A percentile compares a stretch with the other conserved stretches of the same genome.
These are phyloP conservation scores for Phyllostachys edulis DNA, from an alignment of 176 grass and related monocot genomes.

Conservation along the genomic window DNA sequence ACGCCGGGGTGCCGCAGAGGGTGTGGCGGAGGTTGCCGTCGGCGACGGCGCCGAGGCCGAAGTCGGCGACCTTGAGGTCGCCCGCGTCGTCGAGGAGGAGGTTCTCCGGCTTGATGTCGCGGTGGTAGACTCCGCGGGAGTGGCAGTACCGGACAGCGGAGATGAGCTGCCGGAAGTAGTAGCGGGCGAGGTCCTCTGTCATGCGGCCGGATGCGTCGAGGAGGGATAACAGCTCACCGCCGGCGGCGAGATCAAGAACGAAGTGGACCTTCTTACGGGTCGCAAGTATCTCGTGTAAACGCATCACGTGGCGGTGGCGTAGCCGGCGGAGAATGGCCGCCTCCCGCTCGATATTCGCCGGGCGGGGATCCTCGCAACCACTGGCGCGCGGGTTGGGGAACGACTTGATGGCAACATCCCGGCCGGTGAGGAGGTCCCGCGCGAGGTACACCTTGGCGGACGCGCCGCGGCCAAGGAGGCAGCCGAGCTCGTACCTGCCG, in stretches of 20 bases:
- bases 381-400: slow-evolving; percentile 51
- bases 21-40: slow-evolving; percentile 47
- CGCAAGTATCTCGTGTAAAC: slow-evolving; percentile 66
- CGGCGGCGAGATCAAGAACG: slow-evolving; percentile 70
- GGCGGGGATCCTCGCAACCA: no score
- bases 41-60: slow-evolving; percentile 50
- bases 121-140: slow-evolving; percentile 79
- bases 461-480: slow-evolving; percentile 78
- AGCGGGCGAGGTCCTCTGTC: slow-evolving; percentile 52
- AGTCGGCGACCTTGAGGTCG: slow-evolving; percentile 68
- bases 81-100: slow-evolving; percentile 63
- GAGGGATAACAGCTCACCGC: slow-evolving; percentile 65
- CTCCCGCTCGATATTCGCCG: slow-evolving; percentile 56
- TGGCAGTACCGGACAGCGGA: slow-evolving; percentile 81
- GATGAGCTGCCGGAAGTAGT: slow-evolving; percentile 71
- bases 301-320: slow-evolving; percentile 67
- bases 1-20: slow-evolving; percentile 78
- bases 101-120: slow-evolving; percentile 96
- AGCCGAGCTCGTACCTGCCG: slow-evolving; percentile 59
- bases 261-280: slow-evolving; percentile 74
- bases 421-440: slow-evolving; percentile 53
- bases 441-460: slow-evolving; percentile 91
- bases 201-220: slow-evolving; percentile 55
- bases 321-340: slow-evolving; percentile 57
- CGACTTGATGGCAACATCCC: slow-evolving; percentile 70